phyloP scores from a whole-genome alignment of 1,284 basidiomycete genomes.

The Taiwanofungus camphoratus region DNA sequence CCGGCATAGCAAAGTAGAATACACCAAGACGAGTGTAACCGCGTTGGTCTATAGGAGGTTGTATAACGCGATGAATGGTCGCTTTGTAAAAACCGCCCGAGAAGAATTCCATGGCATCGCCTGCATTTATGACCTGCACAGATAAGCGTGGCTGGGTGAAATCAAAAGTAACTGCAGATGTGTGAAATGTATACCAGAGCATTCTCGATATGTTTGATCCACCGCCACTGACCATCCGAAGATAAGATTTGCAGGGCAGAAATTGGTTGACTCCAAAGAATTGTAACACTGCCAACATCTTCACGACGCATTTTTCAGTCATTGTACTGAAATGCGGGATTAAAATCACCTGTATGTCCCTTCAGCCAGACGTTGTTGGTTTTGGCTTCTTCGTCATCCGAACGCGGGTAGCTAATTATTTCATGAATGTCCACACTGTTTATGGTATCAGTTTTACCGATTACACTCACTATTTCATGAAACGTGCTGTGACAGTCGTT shows the following conservation, averaged over 20 bases:
- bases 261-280: conserved; percentile 56
- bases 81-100: conserved; percentile 44
- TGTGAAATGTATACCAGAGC: too few species aligned
- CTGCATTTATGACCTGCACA: conserved; percentile 47
- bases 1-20: conserved; percentile 40
- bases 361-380: conserved; percentile 55
- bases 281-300: conserved; percentile 52
- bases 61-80: conserved; percentile 34
- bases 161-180: too few species aligned
- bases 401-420: conserved; percentile 28
- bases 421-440: too few species aligned
- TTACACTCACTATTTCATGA: conserved; percentile 33
- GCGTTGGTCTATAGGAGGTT: conserved; percentile 44
- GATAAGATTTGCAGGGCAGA: conserved; percentile 50
- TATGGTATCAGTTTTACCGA: too few species aligned
- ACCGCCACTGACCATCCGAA: conserved; percentile 49
- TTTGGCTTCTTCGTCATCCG: conserved; percentile 43
- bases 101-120: conserved; percentile 53
- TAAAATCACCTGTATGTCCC: conserved; percentile 50
- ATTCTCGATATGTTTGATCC: conserved; percentile 54
- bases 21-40: conserved; percentile 44
- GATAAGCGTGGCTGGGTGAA: too few species aligned
- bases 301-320: neutral
- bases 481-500: conserved; percentile 16
- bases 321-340: neutral